phyloP scores from a whole-genome alignment of 805 yeast genomes.

The Teunomyces pallodes region DNA sequence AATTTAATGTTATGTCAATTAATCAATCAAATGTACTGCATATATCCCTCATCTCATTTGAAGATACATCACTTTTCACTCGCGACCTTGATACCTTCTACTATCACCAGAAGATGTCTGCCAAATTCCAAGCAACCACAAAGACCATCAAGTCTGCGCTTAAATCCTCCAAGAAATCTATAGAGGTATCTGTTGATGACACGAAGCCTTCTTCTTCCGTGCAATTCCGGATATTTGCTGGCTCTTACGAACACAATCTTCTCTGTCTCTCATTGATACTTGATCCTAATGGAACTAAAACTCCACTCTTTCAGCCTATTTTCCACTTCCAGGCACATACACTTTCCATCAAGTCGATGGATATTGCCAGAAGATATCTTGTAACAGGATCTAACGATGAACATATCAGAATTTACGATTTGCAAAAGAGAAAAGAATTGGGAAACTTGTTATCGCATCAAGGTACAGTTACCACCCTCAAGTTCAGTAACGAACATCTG shows the following conservation, averaged over 20 bases:
- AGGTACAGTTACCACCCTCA: slow-evolving; percentile 79
- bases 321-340: slow-evolving; percentile 97
- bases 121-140: neutral
- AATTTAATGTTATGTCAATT: too few species aligned
- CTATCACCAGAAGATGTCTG: neutral
- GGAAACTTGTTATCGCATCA: slow-evolving; percentile 88
- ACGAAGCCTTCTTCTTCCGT: neutral
- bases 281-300: slow-evolving; percentile 32
- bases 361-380: slow-evolving; percentile 75
- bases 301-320: slow-evolving; percentile 82
- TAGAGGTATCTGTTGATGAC: slow-evolving; percentile 1
- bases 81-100: too few species aligned
- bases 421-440: slow-evolving; percentile 88
- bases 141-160: slow-evolving; percentile 1
- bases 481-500: slow-evolving; percentile 55
- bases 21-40: neutral
- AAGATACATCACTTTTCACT: neutral
- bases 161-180: neutral
- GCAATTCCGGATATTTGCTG: slow-evolving; percentile 80
- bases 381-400: slow-evolving; percentile 97
- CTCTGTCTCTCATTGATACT: slow-evolving; percentile 78
- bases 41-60: neutral
- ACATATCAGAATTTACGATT: slow-evolving; percentile 88
- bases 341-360: slow-evolving; percentile 80
- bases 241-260: slow-evolving; percentile 93